Evolutionary conservation across 2,329 filamentous ascomycete genomes (phyloP).

Genomic region (Scleromitrula shiraiana): DNA sequence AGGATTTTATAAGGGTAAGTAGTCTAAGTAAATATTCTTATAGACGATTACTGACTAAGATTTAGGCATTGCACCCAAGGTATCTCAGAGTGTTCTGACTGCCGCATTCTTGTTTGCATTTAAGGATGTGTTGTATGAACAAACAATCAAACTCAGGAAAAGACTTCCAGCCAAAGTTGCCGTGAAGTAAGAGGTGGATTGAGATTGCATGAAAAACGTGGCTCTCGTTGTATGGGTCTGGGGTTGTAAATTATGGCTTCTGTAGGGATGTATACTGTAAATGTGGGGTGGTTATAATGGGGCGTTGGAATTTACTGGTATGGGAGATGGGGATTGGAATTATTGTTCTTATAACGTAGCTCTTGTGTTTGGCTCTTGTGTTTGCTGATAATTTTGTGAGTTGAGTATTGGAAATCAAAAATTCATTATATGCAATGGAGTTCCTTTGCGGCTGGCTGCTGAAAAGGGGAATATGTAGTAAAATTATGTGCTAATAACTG

Average conservation of each 20-base stretch:
- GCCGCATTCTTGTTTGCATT: constrained; percentile 96
- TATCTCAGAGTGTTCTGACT: constrained; percentile 93
- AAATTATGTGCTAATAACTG: too few species aligned
- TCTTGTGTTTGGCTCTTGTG: too few species aligned
- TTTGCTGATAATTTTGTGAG: too few species aligned
- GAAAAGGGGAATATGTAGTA: too few species aligned
- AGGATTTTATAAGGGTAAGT: constrained; percentile 83
- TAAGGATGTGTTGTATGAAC: constrained; percentile 91
- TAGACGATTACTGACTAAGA: constrained; percentile 14
- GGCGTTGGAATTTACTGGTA: background rate
- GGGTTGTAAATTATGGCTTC: constrained; percentile 1
- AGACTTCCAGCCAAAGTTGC: constrained; percentile 22
- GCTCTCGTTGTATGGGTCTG: background rate
- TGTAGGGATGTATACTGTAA: constrained; percentile 1
- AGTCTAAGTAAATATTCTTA: background rate
- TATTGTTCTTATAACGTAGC: too few species aligned
- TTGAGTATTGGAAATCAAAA: too few species aligned
- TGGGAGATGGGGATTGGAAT: background rate
- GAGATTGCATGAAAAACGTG: background rate
- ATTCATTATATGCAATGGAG: too few species aligned
- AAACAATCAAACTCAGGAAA: constrained; percentile 59
- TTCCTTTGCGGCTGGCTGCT: too few species aligned
- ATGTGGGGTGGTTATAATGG: background rate
- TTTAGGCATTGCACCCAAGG: constrained; percentile 86
- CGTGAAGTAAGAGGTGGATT: background rate